A percentile compares a stretch with the other conserved stretches of the same genome.
Conservation (phyloP, 2,329 filamentous ascomycete species). For the Colletotrichum sp. region DNA sequence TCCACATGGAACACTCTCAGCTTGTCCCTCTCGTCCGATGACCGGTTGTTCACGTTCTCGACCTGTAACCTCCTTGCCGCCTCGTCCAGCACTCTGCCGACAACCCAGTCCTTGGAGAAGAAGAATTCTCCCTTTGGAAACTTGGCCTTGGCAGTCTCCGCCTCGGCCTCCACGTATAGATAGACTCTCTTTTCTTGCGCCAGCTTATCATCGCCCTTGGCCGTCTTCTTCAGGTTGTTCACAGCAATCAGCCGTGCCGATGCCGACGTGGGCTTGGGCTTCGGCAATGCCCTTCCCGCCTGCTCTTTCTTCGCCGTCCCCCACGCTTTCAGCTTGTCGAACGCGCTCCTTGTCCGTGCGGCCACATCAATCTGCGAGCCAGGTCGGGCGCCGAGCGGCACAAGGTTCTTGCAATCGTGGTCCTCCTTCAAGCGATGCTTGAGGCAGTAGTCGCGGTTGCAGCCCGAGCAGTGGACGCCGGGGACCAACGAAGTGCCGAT, state of each 20-base stretch:
- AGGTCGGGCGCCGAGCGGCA: slow-evolving; percentile 56
- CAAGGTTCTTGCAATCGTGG: slow-evolving; percentile 81
- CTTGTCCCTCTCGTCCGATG: slow-evolving; percentile 75
- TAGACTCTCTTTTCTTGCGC: slow-evolving; percentile 87
- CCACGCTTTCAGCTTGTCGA: slow-evolving; percentile 82
- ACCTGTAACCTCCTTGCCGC: slow-evolving; percentile 80
- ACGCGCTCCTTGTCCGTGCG: slow-evolving; percentile 73
- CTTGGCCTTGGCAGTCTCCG: slow-evolving; percentile 82
- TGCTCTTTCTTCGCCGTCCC: slow-evolving; percentile 73
- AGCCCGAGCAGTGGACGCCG: slow-evolving; percentile 72
- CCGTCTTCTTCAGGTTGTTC: slow-evolving; percentile 80
- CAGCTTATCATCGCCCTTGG: slow-evolving; percentile 88
- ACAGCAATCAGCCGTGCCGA: slow-evolving; percentile 71
- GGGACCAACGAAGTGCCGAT: slow-evolving; percentile 72
- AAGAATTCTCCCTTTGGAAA: slow-evolving; percentile 82
- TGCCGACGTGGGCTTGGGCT: slow-evolving; percentile 65
- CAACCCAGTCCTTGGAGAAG: slow-evolving; percentile 85
- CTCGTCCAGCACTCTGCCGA: slow-evolving; percentile 80
- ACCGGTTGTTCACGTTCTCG: slow-evolving; percentile 82
- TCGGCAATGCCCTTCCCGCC: slow-evolving; percentile 62
- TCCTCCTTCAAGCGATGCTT: slow-evolving; percentile 79
- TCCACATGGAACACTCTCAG: slow-evolving; percentile 93
- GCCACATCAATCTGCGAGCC: slow-evolving; percentile 51
- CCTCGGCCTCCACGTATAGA: slow-evolving; percentile 86
- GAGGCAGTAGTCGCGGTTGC: slow-evolving; percentile 77